Evolutionary conservation across 2,329 filamentous ascomycete genomes (phyloP), one percentile per base, ranked within the genome.

Genomic region (Drechslerella dactyloides): DNA sequence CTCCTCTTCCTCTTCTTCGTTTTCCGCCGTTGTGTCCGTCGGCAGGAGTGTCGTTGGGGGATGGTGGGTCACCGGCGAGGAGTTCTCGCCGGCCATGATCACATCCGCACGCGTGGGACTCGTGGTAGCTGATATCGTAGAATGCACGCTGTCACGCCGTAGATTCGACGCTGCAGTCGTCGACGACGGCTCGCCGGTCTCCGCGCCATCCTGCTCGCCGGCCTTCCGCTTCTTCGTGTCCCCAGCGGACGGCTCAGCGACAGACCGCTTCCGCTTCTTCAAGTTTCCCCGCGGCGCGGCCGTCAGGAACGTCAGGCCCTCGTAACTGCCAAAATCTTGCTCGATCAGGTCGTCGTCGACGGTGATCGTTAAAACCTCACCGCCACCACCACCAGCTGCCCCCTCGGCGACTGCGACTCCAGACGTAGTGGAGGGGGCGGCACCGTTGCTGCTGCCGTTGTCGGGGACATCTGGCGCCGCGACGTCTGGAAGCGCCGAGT

Each of bases 311-410:
- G 83, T 83, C 76, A 85, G 84, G 15, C 89, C 89, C 78, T 93
- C 90, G 42, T 85, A 85, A 35, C 82, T 85, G 7, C 90, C 88
- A 78, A 91, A 93, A 77, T 92, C 84, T 77, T 89, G 88, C 80
- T 93, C 90, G 60, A 88, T 85, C 53, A 93, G 81, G 40, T 85
- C 82, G 1, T 17, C n/a, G 15, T 70, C 66, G 15, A 70, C 54
- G 19, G 55, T 59, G 54, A 63, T 63, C 15, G 48, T 42, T 51
- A 70, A n/a, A n/a, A n/a, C 53, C 15, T 23, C 37, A 11, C 53
- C 55, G 2, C 57, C 65, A n/a, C 21, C 54, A 1, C 46, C 65
- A 5, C 55, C 35, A 11, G 54, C 51, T 15, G 21, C 59, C 15
- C 48, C 48, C 11, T 6, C 27, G 1, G 42, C 52, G 5, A 48